Evolutionary conservation across 2,329 filamentous ascomycete species (phyloP), one percentile per base, ranked within the genome.

Genomic region (Neobulgaria alba): DNA sequence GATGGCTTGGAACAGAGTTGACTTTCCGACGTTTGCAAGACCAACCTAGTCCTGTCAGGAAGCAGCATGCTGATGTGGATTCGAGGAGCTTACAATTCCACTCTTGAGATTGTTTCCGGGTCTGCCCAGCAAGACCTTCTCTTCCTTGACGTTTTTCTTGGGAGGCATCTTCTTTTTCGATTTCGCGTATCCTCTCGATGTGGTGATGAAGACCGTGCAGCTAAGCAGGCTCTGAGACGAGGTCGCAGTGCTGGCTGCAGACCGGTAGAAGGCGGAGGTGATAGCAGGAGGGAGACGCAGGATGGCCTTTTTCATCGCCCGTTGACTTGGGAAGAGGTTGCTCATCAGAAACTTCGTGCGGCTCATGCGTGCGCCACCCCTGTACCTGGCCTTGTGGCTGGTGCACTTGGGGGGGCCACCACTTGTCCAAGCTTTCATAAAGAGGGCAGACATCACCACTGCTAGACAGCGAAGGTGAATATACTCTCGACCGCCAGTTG

Each of bases 21-120:
- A 98, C 73, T 98, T 98, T 67, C 92, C 92, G 57, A 98, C 93
- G 67, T 98, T 98, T 67, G 92, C 92, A 60, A 98, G 81, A 69
- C 92, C 92, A 67, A 98, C 88, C 88, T 95, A 46, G 7, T 44
- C 17, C 14, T 38, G 40, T 52, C 37, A 50, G 46, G 34, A 33
- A 36, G 10, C 33, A 20, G 41, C 40, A 33, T 10, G 14, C 19
- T 7, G 10, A 33, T 15, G 8, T 30, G 36, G 26, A 26, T 14
- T 36, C 42, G 41, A 8, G 38, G 57, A 63, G 65, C 78, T 68
- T 75, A 93, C 92, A 79, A 98, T 98, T 72, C 92, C 93, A 73
- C 87, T 95, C 79, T 96, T 98, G 67, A 98, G 67, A 71, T 79
- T 96, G 77, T 98, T 98, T 62, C 92, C 92, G 53, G 92, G 92